Evolutionary conservation across 2,329 filamentous ascomycete species (phyloP).

Genomic region (Aspergillus novoparasiticus): DNA sequence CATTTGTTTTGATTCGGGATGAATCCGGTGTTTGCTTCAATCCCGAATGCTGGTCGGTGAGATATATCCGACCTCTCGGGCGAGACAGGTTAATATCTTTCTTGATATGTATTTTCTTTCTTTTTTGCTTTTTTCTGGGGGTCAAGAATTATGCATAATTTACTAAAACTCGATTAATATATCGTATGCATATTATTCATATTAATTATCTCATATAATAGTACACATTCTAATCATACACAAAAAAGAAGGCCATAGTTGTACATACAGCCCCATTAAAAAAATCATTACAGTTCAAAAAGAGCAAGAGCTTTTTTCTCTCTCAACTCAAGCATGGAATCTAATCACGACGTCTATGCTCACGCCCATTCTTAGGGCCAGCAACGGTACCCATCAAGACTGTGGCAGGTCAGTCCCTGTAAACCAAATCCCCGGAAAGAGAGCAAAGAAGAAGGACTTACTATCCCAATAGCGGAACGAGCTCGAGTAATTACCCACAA

Average conservation of each 20-base stretch:
- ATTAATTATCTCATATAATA: not conserved
- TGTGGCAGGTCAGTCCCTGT: conserved; percentile 5
- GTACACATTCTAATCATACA: not conserved
- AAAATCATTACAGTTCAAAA: not conserved
- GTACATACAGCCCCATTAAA: not conserved
- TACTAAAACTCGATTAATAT: not conserved
- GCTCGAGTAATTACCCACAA: conserved; percentile 94
- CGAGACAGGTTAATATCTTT: not conserved
- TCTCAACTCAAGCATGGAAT: too few relatives aligned
- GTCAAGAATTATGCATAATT: not conserved
- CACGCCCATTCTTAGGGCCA: conserved; percentile 20
- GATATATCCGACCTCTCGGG: not conserved
- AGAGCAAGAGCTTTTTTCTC: not conserved
- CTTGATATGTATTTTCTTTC: not conserved
- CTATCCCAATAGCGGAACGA: conserved; percentile 97
- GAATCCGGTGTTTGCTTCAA: not conserved
- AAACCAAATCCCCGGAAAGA: not conserved
- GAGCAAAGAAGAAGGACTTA: conserved; percentile 12
- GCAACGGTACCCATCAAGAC: conserved; percentile 28
- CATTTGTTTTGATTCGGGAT: not conserved
- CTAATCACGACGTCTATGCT: conserved; percentile 9
- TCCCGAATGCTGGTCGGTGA: not conserved
- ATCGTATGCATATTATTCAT: not conserved
- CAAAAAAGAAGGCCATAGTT: not conserved
- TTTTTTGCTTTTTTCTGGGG: not conserved